Evolutionary conservation across 257 asterid species (phyloP), one percentile per base, ranked within the genome.

Genomic region (Salvia splendens): DNA sequence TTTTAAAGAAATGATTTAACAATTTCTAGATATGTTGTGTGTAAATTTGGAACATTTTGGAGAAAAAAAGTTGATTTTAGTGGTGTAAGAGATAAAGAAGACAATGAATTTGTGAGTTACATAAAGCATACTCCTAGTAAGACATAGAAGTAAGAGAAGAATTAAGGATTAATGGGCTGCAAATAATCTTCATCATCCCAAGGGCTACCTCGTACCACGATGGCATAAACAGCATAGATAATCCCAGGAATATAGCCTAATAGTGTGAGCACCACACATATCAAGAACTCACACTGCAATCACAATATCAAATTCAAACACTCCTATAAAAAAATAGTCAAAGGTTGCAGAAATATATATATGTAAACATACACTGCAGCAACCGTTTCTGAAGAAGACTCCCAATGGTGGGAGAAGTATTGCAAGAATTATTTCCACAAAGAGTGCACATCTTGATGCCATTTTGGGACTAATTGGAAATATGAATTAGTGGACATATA

Each of bases 171-270:
- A 35, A 72, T 80, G 4, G 81, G 84, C 38, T 75, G 83, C 80
- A 76, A 65, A 30, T 67, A 65, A 30, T 79, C 79, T 16, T 78
- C 78, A 17, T 79, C 82, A 17, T 72, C 70, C 14, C 64, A 57
- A 0, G 65, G 56, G 9, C 66, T 61, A 32, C 67, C 79, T 5
- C 81, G 81, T 35, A 81, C 87, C 15, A 81, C 87, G 16, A 85
- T 85, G 12, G 85, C 85, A 41, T 85, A 87, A 3, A 81, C 66
- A 0, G 87, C 91, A 59, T 87, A 87, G 16, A 87, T 56, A 12
- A 87, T 83, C 43, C 92, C 92, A 36, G 89, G 92, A 45, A 87
- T 33, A 24, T 87, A 85, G 9, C 89, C 95, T 43, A 87, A 61
- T 3, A 87, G 76, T 12, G 91, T 85, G 55, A 85, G 77, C 43